Evolutionary conservation across 1,284 basidiomycete genomes (phyloP), one percentile per base, ranked within the genome.

Genomic region (Leccinum ponderosum): DNA sequence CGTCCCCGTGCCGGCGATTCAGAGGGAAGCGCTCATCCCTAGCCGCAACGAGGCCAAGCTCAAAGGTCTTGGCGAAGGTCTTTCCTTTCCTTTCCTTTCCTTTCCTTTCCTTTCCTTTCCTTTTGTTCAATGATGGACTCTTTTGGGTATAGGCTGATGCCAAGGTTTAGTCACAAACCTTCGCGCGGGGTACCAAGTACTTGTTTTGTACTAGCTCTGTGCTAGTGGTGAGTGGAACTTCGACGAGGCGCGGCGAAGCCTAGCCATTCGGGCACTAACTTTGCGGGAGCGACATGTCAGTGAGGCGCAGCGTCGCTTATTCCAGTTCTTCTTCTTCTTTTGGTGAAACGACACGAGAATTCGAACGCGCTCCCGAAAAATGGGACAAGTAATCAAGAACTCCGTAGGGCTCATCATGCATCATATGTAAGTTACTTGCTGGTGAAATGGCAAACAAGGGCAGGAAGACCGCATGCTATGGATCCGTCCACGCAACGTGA

Each of bases 1-100:
- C 47, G 20, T 22, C 12, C 9, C 47, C 47, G 47, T 48, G 47
- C 47, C 47, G 47, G 47, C 20, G 47, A 48, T 48, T 48, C 47
- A 37, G 51, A 58, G 65, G 56, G 66, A 65, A 66, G 42, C 50
- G 53, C n/a, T 17, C 17, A 65, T 67, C 58, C 29, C 63, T 63
- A 65, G 47, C 12, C 44, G 42, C 44, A 48, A 65, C 29, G 63
- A 55, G 48, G 59, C 62, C 50, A 25, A 47, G 11, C 27, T 12
- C 20, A 11, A 39, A 29, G 59, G 31, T 37, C 59, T 20, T 17
- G 37, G 27, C 20, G 9, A 37, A 8, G 44, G 53, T 22, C 31
- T 35, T 60, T 66, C 39, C 48, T 51, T 54, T 17, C 25, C 51
- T 27, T 53, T 53, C 29, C n/a, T 31, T 59, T 65, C 33, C 48